Evolutionary conservation across 441 rosid genomes (phyloP), one percentile per base, ranked within the genome.

Genomic region (Erodium moschatum): DNA sequence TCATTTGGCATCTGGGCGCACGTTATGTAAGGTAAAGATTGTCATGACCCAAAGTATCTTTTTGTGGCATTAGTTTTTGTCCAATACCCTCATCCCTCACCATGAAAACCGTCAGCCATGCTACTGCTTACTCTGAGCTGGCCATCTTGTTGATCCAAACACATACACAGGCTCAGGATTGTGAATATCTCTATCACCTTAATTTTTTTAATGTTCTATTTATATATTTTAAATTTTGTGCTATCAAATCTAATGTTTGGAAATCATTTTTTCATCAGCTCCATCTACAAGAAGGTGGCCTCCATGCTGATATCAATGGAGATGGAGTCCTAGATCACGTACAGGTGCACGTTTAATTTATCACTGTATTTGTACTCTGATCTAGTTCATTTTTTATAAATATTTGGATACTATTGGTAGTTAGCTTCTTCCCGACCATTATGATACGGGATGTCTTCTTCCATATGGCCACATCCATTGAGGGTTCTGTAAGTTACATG

Each of bases 271-370:
- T 74, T 81, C 62, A 64, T 68, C 83, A 92, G 99, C 96, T 95
- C 80, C 94, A 89, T 82, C 89, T 95, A 63, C 96, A 71, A 78
- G 98, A 92, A 87, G 99, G 99, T 48, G 97, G 99, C 68, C 96
- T 95, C 79, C 99, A 95, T 84, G 99, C 98, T 31, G 99, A 95
- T 82, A 87, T 95, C 68, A 92, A 95, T 66, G 99, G 99, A 67
- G 99, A 95, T 74, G 99, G 99, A 69, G 96, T 95, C 73, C 91
- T 95, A 38, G 99, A 95, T 83, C 97, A 92, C 84, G 98, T 95
- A 29, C 99, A 90, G 97, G 99, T 90, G 75, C 67, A 60, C 48
- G 0, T 69, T 33, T 70, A 9, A 70, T 73, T 29, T 56, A 16
- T 56, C 12, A 0, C 13, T 18, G 18, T 2, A 56, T 56, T 56